These are phyloP conservation scores for Cephalotrichum gorgonifer DNA, from an alignment of 2,329 filamentous ascomycete species.

Conservation along the genomic window DNA sequence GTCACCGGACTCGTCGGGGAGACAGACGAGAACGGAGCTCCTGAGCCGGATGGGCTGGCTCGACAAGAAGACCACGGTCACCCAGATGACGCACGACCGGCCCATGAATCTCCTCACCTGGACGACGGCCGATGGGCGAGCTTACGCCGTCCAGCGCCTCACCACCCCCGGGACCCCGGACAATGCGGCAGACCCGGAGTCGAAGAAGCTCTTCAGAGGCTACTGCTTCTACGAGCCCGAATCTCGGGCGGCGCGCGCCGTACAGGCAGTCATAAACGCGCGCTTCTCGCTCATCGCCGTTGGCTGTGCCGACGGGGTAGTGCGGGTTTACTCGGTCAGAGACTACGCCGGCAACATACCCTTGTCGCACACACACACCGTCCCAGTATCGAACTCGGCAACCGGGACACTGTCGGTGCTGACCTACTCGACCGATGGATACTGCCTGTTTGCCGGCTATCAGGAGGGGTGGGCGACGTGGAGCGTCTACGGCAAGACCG, in stretches of 20 bases:
- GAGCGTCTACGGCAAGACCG: slow-evolving; percentile 92
- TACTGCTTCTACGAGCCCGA: slow-evolving; percentile 80
- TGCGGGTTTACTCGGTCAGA: slow-evolving; percentile 83
- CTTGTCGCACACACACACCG: slow-evolving; percentile 65
- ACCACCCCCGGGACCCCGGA: slow-evolving; percentile 25
- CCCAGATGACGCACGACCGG: slow-evolving; percentile 84
- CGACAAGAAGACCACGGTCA: slow-evolving; percentile 63
- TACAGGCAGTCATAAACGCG: slow-evolving; percentile 78
- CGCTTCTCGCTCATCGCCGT: slow-evolving; percentile 89
- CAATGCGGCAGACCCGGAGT: slow-evolving; percentile 15
- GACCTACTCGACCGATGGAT: slow-evolving; percentile 87
- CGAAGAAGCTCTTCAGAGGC: slow-evolving; percentile 69
- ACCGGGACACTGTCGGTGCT: slow-evolving; percentile 67
- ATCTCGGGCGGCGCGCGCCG: slow-evolving; percentile 47
- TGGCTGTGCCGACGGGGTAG: slow-evolving; percentile 66
- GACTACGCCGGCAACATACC: slow-evolving; percentile 93
- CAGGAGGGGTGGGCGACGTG: slow-evolving; percentile 89
- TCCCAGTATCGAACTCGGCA: slow-evolving; percentile 55
- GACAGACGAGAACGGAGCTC: slow-evolving; percentile 84
- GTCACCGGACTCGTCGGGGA: slow-evolving; percentile 72
- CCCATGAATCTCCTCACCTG: slow-evolving; percentile 95
- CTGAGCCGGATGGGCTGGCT: slow-evolving; percentile 81
- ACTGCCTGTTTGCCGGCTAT: slow-evolving; percentile 90
- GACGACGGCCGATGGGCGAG: slow-evolving; percentile 79
- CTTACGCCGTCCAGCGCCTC: slow-evolving; percentile 79